These are phyloP conservation scores for Fusarium oxysporum DNA, from an alignment of 2,329 filamentous ascomycete species.

Conservation along the genomic window DNA sequence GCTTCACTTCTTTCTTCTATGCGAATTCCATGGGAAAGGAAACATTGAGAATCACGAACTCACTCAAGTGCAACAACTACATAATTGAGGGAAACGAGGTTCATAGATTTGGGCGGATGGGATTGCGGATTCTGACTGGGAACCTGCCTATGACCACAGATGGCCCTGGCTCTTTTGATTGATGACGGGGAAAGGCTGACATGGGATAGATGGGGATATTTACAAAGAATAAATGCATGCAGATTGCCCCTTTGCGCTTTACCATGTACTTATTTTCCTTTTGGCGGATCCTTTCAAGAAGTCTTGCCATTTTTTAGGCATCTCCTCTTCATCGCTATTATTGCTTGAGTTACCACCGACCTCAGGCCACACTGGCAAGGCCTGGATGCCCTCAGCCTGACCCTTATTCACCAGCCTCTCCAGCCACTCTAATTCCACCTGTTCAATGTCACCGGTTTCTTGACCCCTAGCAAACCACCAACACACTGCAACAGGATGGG, in stretches of 20 bases:
- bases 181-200: not conserved
- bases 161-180: not conserved
- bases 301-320: conserved; percentile 25
- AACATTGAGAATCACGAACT: not conserved
- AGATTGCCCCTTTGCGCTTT: not conserved
- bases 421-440: conserved; percentile 10
- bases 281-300: conserved; percentile 13
- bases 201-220: not conserved
- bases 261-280: not conserved
- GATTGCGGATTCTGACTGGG: not conserved
- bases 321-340: not conserved
- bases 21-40: conserved; percentile 4
- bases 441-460: not conserved
- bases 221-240: not conserved
- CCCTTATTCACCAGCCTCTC: not conserved
- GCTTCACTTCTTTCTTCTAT: not conserved
- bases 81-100: not conserved
- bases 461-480: conserved; percentile 9
- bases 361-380: conserved; percentile 33
- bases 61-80: conserved; percentile 1
- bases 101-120: not conserved
- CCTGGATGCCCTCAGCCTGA: not conserved
- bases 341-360: conserved; percentile 12
- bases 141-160: not conserved
- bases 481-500: conserved; percentile 62